Percentiles rank a stretch among this genome's conserved stretches.
These are phyloP conservation scores for Puccinia horiana DNA, from an alignment of 1,284 basidiomycete species.

Conservation along the genomic window DNA sequence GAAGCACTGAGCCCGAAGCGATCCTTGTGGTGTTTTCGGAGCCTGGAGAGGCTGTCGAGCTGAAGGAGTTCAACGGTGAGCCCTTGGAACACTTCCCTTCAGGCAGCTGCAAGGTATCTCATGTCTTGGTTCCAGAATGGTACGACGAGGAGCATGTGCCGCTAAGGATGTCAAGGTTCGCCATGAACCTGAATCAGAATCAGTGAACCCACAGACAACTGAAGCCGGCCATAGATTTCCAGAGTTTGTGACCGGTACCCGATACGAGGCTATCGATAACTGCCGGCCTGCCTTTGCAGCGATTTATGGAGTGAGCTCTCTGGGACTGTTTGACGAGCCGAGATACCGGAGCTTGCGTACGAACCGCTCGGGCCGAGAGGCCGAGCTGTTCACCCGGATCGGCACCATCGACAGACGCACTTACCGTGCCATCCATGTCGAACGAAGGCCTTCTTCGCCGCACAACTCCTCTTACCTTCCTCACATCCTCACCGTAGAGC, in stretches of 20 bases:
- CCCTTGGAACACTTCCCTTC: neutral
- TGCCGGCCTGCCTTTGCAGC: slow-evolving; percentile 56
- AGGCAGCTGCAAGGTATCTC: neutral
- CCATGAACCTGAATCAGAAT: slow-evolving; percentile 18
- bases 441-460: neutral
- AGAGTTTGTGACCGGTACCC: slow-evolving; percentile 55
- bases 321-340: slow-evolving; percentile 56
- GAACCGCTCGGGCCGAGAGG: slow-evolving; percentile 58
- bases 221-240: slow-evolving; percentile 54
- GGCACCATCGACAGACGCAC: slow-evolving; percentile 59
- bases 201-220: too few relatives aligned
- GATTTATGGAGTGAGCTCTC: slow-evolving; percentile 57
- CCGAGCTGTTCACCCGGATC: slow-evolving; percentile 57
- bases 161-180: slow-evolving; percentile 56
- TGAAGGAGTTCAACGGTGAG: slow-evolving; percentile 56
- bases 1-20: slow-evolving; percentile 37
- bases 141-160: slow-evolving; percentile 61
- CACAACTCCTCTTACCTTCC: neutral
- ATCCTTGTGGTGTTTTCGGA: slow-evolving; percentile 56
- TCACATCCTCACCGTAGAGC: slow-evolving; percentile 32
- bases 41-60: slow-evolving; percentile 54
- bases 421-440: slow-evolving; percentile 54
- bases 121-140: slow-evolving; percentile 55
- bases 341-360: slow-evolving; percentile 57
- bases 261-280: slow-evolving; percentile 54